Evolutionary conservation across 352 stramenopile genomes (phyloP).

Genomic region (Pythium pyrilobum): DNA sequence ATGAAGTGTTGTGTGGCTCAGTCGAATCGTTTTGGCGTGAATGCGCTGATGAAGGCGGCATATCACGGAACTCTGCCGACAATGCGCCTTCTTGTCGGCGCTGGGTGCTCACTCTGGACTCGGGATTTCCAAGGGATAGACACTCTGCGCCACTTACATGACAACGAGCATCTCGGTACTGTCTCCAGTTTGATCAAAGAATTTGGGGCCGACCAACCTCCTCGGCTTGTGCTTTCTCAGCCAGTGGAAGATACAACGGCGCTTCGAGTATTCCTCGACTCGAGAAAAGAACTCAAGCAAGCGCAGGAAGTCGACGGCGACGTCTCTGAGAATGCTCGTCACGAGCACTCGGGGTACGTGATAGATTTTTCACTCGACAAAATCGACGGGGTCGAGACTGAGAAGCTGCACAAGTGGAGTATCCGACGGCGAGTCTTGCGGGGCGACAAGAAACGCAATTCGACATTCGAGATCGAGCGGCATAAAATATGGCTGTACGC

Average conservation of each 20-base stretch:
- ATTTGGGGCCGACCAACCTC: background rate
- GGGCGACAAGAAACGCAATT: slow-evolving; percentile 17
- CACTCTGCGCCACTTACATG: slow-evolving; percentile 33
- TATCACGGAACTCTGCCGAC: slow-evolving; percentile 35
- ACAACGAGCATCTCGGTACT: slow-evolving; percentile 39
- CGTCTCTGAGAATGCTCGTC: too few species aligned
- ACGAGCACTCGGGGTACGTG: background rate
- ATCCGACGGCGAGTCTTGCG: slow-evolving; percentile 33
- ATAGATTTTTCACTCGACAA: background rate
- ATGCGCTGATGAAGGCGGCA: slow-evolving; percentile 37
- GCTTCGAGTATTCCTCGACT: background rate
- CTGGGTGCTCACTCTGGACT: slow-evolving; percentile 30
- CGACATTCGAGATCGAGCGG: slow-evolving; percentile 35
- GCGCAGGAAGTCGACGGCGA: too few species aligned
- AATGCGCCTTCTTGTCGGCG: slow-evolving; percentile 33
- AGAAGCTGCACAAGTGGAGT: slow-evolving; percentile 22
- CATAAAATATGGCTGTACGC: slow-evolving; percentile 28
- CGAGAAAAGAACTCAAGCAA: background rate
- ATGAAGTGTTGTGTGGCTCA: slow-evolving; percentile 36
- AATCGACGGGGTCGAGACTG: background rate
- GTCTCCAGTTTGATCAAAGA: slow-evolving; percentile 26
- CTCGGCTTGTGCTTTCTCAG: background rate
- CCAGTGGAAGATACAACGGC: background rate
- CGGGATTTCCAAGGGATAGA: slow-evolving; percentile 42
- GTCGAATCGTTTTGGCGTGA: slow-evolving; percentile 41